phyloP scores from a whole-genome alignment of 306 rosid genomes.

The Castanospermum australe region DNA sequence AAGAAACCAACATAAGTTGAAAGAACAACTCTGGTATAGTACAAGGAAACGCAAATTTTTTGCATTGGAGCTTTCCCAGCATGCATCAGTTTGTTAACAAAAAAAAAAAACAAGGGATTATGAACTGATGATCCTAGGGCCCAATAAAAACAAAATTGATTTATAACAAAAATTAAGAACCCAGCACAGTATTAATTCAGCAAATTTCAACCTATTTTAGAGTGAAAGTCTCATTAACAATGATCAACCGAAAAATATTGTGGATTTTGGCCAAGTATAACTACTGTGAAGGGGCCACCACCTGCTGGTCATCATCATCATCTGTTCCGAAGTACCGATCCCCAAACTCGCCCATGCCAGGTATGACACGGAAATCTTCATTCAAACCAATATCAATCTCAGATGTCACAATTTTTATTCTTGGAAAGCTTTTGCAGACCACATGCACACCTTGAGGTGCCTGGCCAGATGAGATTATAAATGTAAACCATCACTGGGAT shows the following conservation, averaged over 20 bases:
- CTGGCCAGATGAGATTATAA: conserved; percentile 42
- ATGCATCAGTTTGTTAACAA: conserved; percentile 9
- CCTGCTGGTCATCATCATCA: conserved; percentile 69
- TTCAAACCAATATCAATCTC: conserved; percentile 89
- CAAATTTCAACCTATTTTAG: conserved; percentile 28
- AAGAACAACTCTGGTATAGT: conserved; percentile 8
- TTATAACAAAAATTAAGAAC: conserved; percentile 27
- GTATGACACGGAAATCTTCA: conserved; percentile 81
- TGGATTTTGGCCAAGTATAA: conserved; percentile 24
- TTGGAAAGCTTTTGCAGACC: conserved; percentile 91
- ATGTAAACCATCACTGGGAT: not conserved
- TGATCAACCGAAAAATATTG: conserved; percentile 20
- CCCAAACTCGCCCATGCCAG: conserved; percentile 99
- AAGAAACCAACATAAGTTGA: not conserved
- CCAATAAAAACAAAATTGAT: conserved; percentile 39
- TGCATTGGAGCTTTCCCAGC: conserved; percentile 21
- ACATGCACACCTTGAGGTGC: conserved; percentile 95
- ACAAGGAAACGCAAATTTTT: conserved; percentile 18
- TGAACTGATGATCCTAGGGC: not conserved
- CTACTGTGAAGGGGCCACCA: conserved; percentile 45
- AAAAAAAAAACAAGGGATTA: not conserved
- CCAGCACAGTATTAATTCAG: conserved; percentile 28
- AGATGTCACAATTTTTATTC: conserved; percentile 93
- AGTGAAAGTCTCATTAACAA: conserved; percentile 18
- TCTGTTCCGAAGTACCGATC: conserved; percentile 98